Evolutionary conservation across 2,329 filamentous ascomycete genomes (phyloP).

Genomic region (Cordyceps cateniannulata): DNA sequence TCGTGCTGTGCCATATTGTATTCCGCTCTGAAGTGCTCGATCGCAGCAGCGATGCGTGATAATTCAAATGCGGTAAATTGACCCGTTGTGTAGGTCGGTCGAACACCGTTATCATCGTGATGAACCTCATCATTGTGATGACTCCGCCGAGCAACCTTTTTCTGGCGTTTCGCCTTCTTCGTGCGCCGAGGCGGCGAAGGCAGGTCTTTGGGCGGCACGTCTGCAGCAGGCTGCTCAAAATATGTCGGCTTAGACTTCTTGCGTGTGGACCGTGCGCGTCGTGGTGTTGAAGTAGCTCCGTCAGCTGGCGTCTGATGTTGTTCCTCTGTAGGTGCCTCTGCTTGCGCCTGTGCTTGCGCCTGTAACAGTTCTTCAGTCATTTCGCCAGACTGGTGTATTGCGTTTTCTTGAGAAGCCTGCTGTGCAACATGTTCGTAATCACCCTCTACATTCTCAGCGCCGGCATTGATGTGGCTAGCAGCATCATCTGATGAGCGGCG

Average conservation of each 20-base stretch:
- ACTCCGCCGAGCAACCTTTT: conserved; percentile 13
- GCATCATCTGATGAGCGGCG: conserved; percentile 21
- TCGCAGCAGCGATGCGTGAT: conserved; percentile 30
- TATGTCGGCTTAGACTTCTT: conserved; percentile 46
- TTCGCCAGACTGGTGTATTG: conserved; percentile 20
- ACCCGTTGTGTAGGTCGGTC: conserved; percentile 28
- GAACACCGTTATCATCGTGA: background rate
- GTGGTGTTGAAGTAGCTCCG: conserved; percentile 15
- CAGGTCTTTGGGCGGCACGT: conserved; percentile 18
- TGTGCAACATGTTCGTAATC: conserved; percentile 26
- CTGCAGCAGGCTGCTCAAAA: conserved; percentile 28
- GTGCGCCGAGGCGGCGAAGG: conserved; percentile 22
- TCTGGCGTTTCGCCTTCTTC: conserved; percentile 11
- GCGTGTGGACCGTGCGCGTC: conserved; percentile 27
- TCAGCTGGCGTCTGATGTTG: background rate
- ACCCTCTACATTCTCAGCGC: conserved; percentile 13
- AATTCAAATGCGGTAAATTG: conserved; percentile 40
- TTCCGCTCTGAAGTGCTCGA: conserved; percentile 39
- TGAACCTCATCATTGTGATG: conserved; percentile 19
- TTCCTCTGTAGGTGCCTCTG: conserved; percentile 8
- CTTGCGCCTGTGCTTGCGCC: conserved; percentile 8
- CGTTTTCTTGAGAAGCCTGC: conserved; percentile 29
- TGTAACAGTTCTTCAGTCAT: conserved; percentile 15
- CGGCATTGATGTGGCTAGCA: background rate
- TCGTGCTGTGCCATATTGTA: conserved; percentile 36